phyloP scores from a whole-genome alignment of 2,329 filamentous ascomycete species.

The Colletotrichum plurivorum region DNA sequence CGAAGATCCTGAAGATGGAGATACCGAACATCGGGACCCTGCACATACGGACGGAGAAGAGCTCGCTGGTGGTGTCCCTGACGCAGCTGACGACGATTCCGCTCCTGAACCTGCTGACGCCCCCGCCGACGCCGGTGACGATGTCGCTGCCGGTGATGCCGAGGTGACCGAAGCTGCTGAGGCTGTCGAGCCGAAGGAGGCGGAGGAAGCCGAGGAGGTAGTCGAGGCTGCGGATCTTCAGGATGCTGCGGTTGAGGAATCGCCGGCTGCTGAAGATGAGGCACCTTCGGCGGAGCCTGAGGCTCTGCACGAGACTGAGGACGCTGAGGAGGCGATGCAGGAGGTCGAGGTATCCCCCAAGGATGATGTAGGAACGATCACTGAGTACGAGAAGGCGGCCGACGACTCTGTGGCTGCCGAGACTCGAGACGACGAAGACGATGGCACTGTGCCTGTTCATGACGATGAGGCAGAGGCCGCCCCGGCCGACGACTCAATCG shows the following conservation, averaged over 20 bases:
- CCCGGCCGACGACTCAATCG: background rate
- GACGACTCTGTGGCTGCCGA: background rate
- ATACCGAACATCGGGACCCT: conserved; percentile 32
- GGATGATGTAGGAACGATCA: background rate
- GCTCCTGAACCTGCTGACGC: conserved; percentile 26
- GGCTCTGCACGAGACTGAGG: background rate
- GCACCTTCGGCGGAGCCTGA: background rate
- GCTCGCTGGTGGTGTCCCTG: conserved; percentile 27
- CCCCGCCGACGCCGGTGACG: conserved; percentile 22
- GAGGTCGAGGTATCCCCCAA: background rate
- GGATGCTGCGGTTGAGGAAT: background rate
- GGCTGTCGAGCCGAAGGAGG: background rate
- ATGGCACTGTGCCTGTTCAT: background rate
- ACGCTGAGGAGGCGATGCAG: background rate
- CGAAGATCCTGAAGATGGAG: conserved; percentile 36
- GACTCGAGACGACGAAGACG: background rate
- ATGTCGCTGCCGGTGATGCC: background rate
- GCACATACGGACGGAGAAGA: conserved; percentile 28
- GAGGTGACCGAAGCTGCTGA: conserved; percentile 4
- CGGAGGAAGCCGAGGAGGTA: background rate
- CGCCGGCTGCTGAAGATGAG: background rate
- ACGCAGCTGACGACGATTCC: conserved; percentile 30
- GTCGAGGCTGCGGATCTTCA: background rate
- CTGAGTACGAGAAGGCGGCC: background rate
- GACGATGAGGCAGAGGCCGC: background rate